These are phyloP conservation scores for Cymbopogon flexuosus DNA, from an alignment of 202 grass and related monocot species.

Conservation along the genomic window DNA sequence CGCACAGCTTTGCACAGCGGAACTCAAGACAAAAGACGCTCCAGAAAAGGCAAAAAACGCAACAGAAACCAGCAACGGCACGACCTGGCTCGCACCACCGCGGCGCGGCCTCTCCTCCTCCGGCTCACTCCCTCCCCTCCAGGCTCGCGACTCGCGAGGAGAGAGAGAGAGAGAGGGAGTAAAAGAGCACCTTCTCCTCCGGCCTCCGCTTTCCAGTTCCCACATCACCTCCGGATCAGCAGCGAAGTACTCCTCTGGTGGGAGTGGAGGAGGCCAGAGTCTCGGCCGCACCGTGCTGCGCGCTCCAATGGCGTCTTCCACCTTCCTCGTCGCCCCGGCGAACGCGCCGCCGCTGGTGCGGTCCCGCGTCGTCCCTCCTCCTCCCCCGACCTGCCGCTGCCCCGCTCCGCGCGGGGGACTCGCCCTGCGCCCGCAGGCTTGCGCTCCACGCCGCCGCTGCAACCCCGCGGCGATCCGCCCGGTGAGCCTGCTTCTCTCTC, in stretches of 20 bases:
- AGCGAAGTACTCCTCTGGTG: too few species aligned
- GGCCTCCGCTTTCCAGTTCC: not conserved
- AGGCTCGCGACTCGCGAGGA: not conserved
- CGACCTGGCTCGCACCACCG: not conserved
- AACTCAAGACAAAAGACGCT: not conserved
- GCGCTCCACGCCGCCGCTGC: not conserved
- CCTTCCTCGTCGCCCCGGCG: not conserved
- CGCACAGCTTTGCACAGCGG: not conserved
- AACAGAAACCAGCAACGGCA: not conserved
- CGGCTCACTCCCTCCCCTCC: not conserved
- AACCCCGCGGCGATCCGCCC: not conserved
- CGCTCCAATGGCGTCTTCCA: too few species aligned
- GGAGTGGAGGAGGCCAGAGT: too few species aligned
- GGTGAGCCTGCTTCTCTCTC: not conserved
- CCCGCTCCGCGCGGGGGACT: not conserved
- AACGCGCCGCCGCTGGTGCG: not conserved
- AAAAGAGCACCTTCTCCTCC: slow-evolving; percentile 4
- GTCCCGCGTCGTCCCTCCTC: not conserved
- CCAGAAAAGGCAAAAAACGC: not conserved
- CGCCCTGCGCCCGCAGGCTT: not conserved
- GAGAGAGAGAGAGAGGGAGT: not conserved
- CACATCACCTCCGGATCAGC: slow-evolving; percentile 22
- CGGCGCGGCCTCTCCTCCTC: not conserved
- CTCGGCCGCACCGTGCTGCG: too few species aligned
- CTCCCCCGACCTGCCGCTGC: not conserved